phyloP scores from a whole-genome alignment of 129 eudicot species.

The Logfia minima region DNA sequence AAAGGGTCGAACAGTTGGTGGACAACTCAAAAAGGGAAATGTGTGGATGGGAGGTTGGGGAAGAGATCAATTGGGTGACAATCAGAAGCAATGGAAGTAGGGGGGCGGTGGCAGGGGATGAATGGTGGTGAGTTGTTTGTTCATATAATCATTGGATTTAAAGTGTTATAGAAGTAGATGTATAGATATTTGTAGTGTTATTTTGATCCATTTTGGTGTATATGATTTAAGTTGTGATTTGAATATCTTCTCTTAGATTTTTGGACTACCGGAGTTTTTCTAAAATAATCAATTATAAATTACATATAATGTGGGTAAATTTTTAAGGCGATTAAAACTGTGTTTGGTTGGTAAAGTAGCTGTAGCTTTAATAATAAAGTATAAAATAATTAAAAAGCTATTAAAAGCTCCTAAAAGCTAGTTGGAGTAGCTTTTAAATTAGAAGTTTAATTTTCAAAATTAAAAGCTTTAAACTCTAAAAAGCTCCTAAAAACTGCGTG shows the following conservation, averaged over 20 bases:
- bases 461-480: too few relatives aligned
- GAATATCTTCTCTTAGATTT: not conserved
- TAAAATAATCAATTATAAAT: too few relatives aligned
- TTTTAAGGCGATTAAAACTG: too few relatives aligned
- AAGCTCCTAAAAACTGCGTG: too few relatives aligned
- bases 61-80: slow-evolving; percentile 52
- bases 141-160: slow-evolving; percentile 19
- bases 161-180: slow-evolving; percentile 37
- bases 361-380: too few relatives aligned
- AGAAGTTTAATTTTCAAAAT: too few relatives aligned
- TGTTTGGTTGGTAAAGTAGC: too few relatives aligned
- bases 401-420: too few relatives aligned
- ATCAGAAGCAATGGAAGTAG: slow-evolving; percentile 38
- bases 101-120: slow-evolving; percentile 34
- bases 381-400: too few relatives aligned
- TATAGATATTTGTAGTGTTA: slow-evolving; percentile 2
- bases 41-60: slow-evolving; percentile 39
- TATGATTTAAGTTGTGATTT: not conserved
- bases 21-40: slow-evolving; percentile 32
- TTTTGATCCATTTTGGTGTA: slow-evolving; percentile 18
- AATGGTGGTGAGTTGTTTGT: slow-evolving; percentile 25
- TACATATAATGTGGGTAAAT: too few relatives aligned
- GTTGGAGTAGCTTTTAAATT: too few relatives aligned
- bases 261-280: not conserved
- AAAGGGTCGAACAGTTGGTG: slow-evolving; percentile 46